These are phyloP conservation scores for Epithele typhae DNA, from an alignment of 768 basidiomycete genomes.

Conservation along the genomic window DNA sequence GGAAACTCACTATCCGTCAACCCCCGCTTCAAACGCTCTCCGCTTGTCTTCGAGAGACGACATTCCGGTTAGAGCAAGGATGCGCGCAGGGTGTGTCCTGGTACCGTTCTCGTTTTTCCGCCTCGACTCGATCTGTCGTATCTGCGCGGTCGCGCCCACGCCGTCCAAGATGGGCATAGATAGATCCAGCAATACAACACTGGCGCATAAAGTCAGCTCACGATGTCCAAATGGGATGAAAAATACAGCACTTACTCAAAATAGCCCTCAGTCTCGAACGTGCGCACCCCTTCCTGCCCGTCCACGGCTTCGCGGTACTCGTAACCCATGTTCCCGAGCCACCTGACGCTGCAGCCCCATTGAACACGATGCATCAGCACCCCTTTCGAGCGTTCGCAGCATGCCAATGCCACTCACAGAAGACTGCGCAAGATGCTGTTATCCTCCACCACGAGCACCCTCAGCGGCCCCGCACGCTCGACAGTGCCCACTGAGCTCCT, in stretches of 20 bases:
- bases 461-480: slow-evolving; percentile 41
- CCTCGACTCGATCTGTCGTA: slow-evolving; percentile 66
- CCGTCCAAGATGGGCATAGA: slow-evolving; percentile 96
- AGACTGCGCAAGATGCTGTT: slow-evolving; percentile 81
- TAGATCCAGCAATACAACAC: slow-evolving; percentile 82
- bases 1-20: slow-evolving; percentile 85
- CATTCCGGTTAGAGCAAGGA: slow-evolving; percentile 90
- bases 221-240: not conserved
- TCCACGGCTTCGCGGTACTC: slow-evolving; percentile 77
- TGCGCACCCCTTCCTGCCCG: slow-evolving; percentile 77
- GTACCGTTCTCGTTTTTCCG: slow-evolving; percentile 25
- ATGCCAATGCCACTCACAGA: slow-evolving; percentile 48
- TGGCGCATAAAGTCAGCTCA: slow-evolving; percentile 27
- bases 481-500: slow-evolving; percentile 58
- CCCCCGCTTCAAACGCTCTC: slow-evolving; percentile 86
- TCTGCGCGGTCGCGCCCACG: slow-evolving; percentile 77
- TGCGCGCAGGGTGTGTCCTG: slow-evolving; percentile 37
- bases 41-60: slow-evolving; percentile 92
- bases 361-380: slow-evolving; percentile 6
- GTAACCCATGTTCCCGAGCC: slow-evolving; percentile 71
- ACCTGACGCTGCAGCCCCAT: slow-evolving; percentile 43
- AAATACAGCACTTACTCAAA: slow-evolving; percentile 71
- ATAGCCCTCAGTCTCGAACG: slow-evolving; percentile 66
- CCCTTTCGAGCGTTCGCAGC: slow-evolving; percentile 1
- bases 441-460: slow-evolving; percentile 87